Base-by-base conservation (phyloP, 495 filamentous ascomycete species). In the Penicillium lagena region DNA sequence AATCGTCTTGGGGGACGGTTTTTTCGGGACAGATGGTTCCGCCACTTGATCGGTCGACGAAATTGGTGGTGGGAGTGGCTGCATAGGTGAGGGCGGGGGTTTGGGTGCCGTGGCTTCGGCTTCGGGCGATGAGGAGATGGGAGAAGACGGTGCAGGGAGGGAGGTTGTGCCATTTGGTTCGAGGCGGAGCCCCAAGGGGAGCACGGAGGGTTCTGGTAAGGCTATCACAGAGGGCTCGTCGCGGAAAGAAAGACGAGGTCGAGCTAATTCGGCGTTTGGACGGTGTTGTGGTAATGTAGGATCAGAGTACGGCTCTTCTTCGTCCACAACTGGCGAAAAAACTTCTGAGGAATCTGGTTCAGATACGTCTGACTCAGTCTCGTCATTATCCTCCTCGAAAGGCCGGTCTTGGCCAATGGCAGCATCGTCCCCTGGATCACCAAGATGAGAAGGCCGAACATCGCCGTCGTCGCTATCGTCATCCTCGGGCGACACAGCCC, bases 251-350 rank as follows among this genome's bases (percentile, higher is more conserved):
- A 56, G 56, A 33, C 51, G 37, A 7, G 45, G 55, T 15, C 51
- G 35, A 28, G 39, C 10, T 39, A 50, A 34, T 1, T 56, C 56
- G 11, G 59, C 59, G 37, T 80, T 77, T 6, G 81, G 82, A 32
- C 82, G 74, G 58, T 84, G 79, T 51, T 87, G 85, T 9, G 83
- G 85, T 42, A 87, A 71, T 11, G 83, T 88, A 9, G 82, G 85
- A 52, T 88, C 83, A 32, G 72, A 71, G 71, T 59, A 11, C 22
- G 42, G 1, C 33, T 28, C 28, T 22, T 22, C 22, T 22, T 43
- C 43, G 0, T 55, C 49, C 32, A 43, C 13, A 28, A 54, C 63
- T 43, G 3, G 32, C 2, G 45, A 56, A 35, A 45, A 40, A 34
- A 29, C 31, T 22, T 54, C 34, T 40, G 44, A 50, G 35, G 50